Evolutionary conservation across 768 basidiomycete species (phyloP).

Genomic region (Boletus pseudo-olivaceus): DNA sequence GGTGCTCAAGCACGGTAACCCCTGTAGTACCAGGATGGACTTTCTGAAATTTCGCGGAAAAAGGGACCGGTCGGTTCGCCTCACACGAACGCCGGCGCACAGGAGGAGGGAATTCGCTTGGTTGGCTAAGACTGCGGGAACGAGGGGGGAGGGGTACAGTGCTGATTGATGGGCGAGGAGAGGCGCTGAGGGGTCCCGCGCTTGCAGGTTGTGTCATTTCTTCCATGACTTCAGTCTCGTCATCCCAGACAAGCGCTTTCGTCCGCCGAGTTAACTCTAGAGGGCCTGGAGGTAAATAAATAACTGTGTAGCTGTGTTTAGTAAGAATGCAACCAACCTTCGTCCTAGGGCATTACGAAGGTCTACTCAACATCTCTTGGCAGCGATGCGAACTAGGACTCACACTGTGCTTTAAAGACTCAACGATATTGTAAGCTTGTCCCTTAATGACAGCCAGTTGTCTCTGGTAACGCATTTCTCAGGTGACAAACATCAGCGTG

Average conservation of each 20-base stretch:
- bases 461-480: constrained; percentile 40
- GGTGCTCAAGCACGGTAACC: constrained; percentile 78
- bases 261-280: constrained; percentile 83
- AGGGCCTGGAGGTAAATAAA: constrained; percentile 53
- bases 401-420: constrained; percentile 75
- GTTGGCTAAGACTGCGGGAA: constrained; percentile 55
- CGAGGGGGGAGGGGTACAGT: constrained; percentile 55
- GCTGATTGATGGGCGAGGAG: constrained; percentile 59
- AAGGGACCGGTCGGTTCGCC: constrained; percentile 71
- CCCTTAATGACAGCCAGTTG: constrained; percentile 94
- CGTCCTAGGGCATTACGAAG: constrained; percentile 50
- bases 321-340: constrained; percentile 45
- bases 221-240: constrained; percentile 72
- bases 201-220: constrained; percentile 38
- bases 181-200: constrained; percentile 36
- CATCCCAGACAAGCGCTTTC: constrained; percentile 82
- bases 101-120: constrained; percentile 73
- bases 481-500: not conserved
- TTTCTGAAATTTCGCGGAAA: constrained; percentile 78
- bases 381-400: constrained; percentile 28
- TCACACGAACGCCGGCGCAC: constrained; percentile 62
- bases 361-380: constrained; percentile 1
- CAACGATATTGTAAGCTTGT: constrained; percentile 87
- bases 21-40: constrained; percentile 86
- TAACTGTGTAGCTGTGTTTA: not conserved